Percentiles rank a stretch among this genome's conserved stretches.
phyloP scores from a whole-genome alignment of 441 rosid genomes.

The Adansonia madagascariensis region DNA sequence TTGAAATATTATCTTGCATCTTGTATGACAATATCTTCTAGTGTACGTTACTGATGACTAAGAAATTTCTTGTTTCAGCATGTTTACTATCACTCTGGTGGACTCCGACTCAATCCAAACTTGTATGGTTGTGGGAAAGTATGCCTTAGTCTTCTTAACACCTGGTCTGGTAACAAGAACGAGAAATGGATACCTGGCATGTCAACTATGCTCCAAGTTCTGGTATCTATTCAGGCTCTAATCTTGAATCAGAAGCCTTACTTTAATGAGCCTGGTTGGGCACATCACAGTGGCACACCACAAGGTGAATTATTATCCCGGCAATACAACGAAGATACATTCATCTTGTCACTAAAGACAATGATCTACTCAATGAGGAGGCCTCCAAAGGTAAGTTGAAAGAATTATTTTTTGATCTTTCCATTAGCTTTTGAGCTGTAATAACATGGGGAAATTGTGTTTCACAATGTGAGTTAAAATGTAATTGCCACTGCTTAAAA shows the following conservation, averaged over 20 bases:
- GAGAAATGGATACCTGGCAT: conserved; percentile 82
- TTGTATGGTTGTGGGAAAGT: conserved; percentile 76
- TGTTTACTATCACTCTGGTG: conserved; percentile 79
- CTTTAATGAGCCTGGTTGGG: conserved; percentile 87
- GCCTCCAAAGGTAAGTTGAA: conserved; percentile 69
- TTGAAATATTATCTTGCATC: conserved; percentile 20
- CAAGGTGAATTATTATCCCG: conserved; percentile 53
- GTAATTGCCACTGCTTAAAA: not conserved
- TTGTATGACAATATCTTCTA: not conserved
- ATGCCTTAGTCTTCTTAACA: conserved; percentile 90
- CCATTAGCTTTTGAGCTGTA: not conserved
- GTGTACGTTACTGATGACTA: not conserved
- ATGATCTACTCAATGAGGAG: conserved; percentile 71
- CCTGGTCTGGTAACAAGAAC: conserved; percentile 70
- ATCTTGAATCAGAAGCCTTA: conserved; percentile 81
- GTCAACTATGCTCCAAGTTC: conserved; percentile 85
- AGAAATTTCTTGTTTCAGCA: conserved; percentile 40
- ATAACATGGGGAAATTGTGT: not conserved
- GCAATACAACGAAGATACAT: conserved; percentile 66
- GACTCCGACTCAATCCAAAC: conserved; percentile 85
- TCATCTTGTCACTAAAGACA: conserved; percentile 63
- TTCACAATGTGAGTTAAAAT: not conserved
- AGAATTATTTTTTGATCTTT: conserved; percentile 3
- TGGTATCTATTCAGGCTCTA: conserved; percentile 89
- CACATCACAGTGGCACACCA: conserved; percentile 42